Base-by-base conservation (phyloP, 2,329 filamentous ascomycete species). In the Peltaster fructicola region DNA sequence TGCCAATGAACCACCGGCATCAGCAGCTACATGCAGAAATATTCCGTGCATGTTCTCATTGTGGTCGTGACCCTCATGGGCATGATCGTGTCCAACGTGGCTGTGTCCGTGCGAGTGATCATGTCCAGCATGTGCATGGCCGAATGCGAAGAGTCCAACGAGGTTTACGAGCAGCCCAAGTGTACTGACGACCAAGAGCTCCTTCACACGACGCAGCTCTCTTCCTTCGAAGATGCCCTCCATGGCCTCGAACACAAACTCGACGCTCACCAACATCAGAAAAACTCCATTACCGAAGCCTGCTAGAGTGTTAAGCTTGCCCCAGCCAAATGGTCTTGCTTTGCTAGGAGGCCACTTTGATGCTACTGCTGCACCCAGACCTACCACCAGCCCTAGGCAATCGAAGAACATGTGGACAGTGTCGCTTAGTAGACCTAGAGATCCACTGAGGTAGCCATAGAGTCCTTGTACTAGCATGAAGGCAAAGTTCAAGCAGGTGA, bases 391-490 rank as follows among this genome's bases (percentile, higher is more conserved):
- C 11, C 85, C 88, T 17, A 93, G 72, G 39, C 88, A 98, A 52
- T 98, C 88, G 41, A 98, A 95, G 44, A 98, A 85, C 88, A 98
- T 98, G 54, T 98, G 88, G 34, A 98, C 88, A 43, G 84, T 95
- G 52, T 98, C 88, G 38, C 82, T 92, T 10, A 98, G 67, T n/a
- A 98, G 63, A 3, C 88, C 88, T 4, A 98, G 59, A 0, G 88
- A 98, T 38, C 91, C 84, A 3, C 82, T 95, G 7, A 88, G 56
- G 41, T 88, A 90, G 23, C 88, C 88, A 44, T 98, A 98, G 33
- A 85, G 81, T 19, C 84, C 77, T 44, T 98, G 88, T 1, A 98
- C 70, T 16, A 78, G 57, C 88, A 98, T 98, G 50, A 98, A 98
- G 5, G 61, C 64, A 39, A 98, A 82, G 47, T 98, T 98, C 27